A percentile compares a stretch with the other conserved stretches of the same genome.
phyloP scores from a whole-genome alignment of 2,329 filamentous ascomycete species.

The Colletotrichum camelliae region DNA sequence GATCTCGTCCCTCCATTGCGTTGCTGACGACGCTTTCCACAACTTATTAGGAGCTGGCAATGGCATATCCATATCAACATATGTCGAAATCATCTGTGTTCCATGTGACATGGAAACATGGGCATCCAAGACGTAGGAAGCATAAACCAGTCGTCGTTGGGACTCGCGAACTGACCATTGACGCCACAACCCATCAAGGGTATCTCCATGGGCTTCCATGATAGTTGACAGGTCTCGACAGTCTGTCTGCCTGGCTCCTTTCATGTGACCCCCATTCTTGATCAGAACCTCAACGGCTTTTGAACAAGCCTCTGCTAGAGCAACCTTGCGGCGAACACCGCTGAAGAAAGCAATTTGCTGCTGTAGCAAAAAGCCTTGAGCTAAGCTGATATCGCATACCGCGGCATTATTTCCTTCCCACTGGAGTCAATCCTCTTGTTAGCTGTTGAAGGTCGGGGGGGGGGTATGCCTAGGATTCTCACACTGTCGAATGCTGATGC shows the following conservation, averaged over 20 bases:
- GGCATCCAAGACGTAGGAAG: neutral
- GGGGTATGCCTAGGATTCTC: neutral
- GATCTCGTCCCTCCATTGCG: neutral
- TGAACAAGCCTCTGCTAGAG: neutral
- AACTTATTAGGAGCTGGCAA: neutral
- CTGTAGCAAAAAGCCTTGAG: conserved; percentile 2
- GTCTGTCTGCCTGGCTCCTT: neutral
- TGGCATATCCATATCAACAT: neutral
- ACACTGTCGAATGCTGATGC: neutral
- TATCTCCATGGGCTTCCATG: neutral
- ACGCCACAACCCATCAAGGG: neutral
- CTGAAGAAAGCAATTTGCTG: neutral
- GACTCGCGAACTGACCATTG: neutral
- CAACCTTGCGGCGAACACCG: neutral
- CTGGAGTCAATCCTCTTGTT: neutral
- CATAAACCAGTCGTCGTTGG: neutral
- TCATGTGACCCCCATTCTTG: neutral
- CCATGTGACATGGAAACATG: neutral
- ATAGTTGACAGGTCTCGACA: neutral
- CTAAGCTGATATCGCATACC: neutral
- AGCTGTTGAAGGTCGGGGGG: neutral
- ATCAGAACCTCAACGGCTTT: neutral
- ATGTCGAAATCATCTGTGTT: neutral
- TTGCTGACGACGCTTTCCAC: neutral
- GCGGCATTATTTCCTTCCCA: neutral